Conservation (phyloP, 441 rosid genomes). For the Mallotus repandus region DNA sequence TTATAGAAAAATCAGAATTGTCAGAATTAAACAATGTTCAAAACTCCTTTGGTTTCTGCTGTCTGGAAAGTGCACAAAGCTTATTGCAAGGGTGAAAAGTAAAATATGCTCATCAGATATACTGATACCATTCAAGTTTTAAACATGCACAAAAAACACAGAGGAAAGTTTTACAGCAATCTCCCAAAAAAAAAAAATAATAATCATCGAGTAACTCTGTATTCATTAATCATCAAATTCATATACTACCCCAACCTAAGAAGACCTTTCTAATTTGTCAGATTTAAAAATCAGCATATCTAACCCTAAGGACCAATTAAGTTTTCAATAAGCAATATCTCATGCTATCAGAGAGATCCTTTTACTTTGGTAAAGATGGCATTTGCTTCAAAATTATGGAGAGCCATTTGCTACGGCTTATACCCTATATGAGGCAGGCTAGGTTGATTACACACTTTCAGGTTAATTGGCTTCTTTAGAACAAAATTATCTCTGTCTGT, state of each 20-base stretch:
- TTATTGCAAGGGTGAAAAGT: constrained; percentile 23
- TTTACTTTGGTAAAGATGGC: no score
- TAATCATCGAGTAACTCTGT: no score
- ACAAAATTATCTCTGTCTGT: not conserved
- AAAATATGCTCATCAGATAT: not conserved
- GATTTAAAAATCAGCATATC: not conserved
- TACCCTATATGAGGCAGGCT: not conserved
- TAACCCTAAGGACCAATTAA: not conserved
- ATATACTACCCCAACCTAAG: no score
- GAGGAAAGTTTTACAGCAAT: constrained; percentile 8
- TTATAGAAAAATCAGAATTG: not conserved
- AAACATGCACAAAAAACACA: constrained; percentile 12
- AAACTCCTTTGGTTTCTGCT: constrained; percentile 25
- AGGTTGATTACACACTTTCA: not conserved
- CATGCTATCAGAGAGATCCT: no score
- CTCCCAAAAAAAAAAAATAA: not conserved
- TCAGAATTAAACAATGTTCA: constrained; percentile 18
- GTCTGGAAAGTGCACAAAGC: constrained; percentile 26
- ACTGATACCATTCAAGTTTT: not conserved
- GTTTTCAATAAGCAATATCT: not conserved
- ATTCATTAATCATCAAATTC: no score
- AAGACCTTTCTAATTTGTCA: not conserved
- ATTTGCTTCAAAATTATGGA: no score
- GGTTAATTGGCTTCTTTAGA: not conserved
- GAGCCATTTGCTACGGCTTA: not conserved